phyloP scores from a whole-genome alignment of 2,329 filamentous ascomycete genomes.

The Zasmidium angulare region DNA sequence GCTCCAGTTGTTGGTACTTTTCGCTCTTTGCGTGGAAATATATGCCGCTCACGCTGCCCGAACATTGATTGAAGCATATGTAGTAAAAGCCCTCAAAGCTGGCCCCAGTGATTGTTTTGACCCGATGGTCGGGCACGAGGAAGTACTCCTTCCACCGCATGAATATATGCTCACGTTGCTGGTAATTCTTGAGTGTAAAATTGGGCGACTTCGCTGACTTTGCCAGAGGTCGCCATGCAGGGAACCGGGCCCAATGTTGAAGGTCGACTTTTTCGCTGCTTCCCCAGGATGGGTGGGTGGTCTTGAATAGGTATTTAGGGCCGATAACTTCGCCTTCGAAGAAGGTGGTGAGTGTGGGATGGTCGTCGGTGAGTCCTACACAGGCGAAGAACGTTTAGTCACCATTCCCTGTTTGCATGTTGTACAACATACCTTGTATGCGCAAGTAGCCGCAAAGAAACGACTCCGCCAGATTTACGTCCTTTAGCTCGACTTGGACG shows the following conservation, averaged over 20 bases:
- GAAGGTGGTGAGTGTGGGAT: slow-evolving; percentile 95
- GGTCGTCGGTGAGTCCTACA: slow-evolving; percentile 85
- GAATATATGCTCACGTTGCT: slow-evolving; percentile 84
- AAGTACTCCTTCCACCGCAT: slow-evolving; percentile 99
- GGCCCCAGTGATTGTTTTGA: slow-evolving; percentile 85
- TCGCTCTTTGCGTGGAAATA: slow-evolving; percentile 99
- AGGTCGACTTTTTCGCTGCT: slow-evolving; percentile 88
- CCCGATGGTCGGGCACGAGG: slow-evolving; percentile 88
- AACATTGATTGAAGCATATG: slow-evolving; percentile 94
- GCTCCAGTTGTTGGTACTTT: slow-evolving; percentile 93
- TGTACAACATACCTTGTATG: slow-evolving; percentile 73
- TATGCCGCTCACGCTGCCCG: slow-evolving; percentile 84
- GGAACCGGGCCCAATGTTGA: slow-evolving; percentile 89
- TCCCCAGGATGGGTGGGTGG: slow-evolving; percentile 85
- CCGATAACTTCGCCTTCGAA: slow-evolving; percentile 99
- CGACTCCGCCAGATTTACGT: slow-evolving; percentile 91
- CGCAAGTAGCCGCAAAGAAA: slow-evolving; percentile 92
- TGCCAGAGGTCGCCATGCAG: slow-evolving; percentile 76
- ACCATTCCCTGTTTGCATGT: background rate
- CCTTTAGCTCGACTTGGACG: slow-evolving; percentile 95
- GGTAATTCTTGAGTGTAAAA: slow-evolving; percentile 65
- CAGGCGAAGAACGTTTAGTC: slow-evolving; percentile 9
- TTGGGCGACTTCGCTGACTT: slow-evolving; percentile 60
- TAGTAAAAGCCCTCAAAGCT: slow-evolving; percentile 99
- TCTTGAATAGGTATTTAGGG: slow-evolving; percentile 89